A percentile compares a stretch with the other conserved stretches of the same genome.
Conservation (phyloP, 768 basidiomycete species). For the Asterophora lycoperdoides region DNA sequence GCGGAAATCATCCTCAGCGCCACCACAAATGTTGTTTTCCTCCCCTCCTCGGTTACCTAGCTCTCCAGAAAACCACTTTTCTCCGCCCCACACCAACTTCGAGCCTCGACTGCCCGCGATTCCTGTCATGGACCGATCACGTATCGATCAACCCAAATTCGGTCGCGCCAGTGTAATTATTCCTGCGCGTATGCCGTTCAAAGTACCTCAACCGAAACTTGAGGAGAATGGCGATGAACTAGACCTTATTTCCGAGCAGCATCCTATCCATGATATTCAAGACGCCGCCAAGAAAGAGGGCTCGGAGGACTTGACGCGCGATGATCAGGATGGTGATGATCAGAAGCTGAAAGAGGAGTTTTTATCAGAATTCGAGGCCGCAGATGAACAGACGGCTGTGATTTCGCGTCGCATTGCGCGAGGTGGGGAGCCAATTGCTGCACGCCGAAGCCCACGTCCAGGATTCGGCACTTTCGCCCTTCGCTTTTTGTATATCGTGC, state of each 20-base stretch:
- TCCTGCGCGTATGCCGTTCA: slow-evolving; percentile 2
- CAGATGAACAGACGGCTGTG: slow-evolving; percentile 11
- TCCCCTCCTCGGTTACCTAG: slow-evolving; percentile 36
- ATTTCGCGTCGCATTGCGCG: slow-evolving; percentile 37
- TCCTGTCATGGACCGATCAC: slow-evolving; percentile 24
- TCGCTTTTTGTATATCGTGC: slow-evolving; percentile 38
- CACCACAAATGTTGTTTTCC: slow-evolving; percentile 46
- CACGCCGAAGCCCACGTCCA: slow-evolving; percentile 3
- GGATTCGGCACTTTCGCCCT: slow-evolving; percentile 28
- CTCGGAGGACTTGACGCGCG: no score
- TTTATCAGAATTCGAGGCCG: not conserved
- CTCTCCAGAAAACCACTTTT: slow-evolving; percentile 17
- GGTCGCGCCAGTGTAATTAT: not conserved
- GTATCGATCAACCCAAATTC: slow-evolving; percentile 15
- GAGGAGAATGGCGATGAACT: slow-evolving; percentile 27
- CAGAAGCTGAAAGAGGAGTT: slow-evolving; percentile 16
- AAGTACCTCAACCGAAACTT: slow-evolving; percentile 14
- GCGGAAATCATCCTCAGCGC: slow-evolving; percentile 70
- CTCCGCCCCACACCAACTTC: slow-evolving; percentile 51
- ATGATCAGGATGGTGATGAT: slow-evolving; percentile 7
- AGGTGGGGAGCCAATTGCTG: slow-evolving; percentile 20
- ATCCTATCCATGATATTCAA: slow-evolving; percentile 2
- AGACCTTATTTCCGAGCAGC: slow-evolving; percentile 12
- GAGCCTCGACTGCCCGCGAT: slow-evolving; percentile 45
- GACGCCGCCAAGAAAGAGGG: slow-evolving; percentile 4